These are phyloP conservation scores for Solioccasus polychromus DNA, from an alignment of 768 basidiomycete genomes.

Conservation along the genomic window DNA sequence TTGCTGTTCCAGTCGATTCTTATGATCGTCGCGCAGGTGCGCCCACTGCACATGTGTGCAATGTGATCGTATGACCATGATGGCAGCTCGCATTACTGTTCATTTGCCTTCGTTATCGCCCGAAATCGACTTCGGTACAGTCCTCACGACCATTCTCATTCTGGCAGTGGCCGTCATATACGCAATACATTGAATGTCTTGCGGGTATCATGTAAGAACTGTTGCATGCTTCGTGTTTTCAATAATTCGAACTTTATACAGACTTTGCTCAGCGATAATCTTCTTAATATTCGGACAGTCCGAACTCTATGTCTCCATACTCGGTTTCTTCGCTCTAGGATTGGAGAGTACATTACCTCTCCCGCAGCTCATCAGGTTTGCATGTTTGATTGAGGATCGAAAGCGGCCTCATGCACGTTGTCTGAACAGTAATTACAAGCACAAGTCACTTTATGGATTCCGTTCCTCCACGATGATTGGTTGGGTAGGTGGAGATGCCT, in stretches of 20 bases:
- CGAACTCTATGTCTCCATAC: constrained; percentile 52
- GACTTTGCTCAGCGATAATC: constrained; percentile 67
- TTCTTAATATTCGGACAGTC: constrained; percentile 73
- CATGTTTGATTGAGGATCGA: constrained; percentile 5
- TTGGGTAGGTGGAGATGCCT: constrained; percentile 81
- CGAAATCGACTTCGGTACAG: constrained; percentile 53
- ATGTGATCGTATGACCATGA: constrained; percentile 20
- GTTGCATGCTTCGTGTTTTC: constrained; percentile 4
- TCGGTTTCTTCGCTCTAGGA: constrained; percentile 79
- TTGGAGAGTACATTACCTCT: constrained; percentile 85
- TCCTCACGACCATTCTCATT: constrained; percentile 71
- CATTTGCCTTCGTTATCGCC: constrained; percentile 75
- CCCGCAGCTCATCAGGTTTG: constrained; percentile 76
- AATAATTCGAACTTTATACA: constrained; percentile 15
- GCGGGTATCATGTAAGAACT: constrained; percentile 65
- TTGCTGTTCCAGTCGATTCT: constrained; percentile 78
- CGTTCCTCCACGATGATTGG: constrained; percentile 78
- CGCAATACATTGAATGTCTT: constrained; percentile 80
- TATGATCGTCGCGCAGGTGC: constrained; percentile 82
- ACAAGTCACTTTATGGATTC: constrained; percentile 80
- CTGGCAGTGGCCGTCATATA: constrained; percentile 83
- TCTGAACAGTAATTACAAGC: constrained; percentile 65
- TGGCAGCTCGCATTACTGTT: constrained; percentile 71
- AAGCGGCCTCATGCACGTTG: constrained; percentile 18
- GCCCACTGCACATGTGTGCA: constrained; percentile 14